Base-by-base conservation (phyloP, 768 basidiomycete genomes). In the Tulasnella sp. region DNA sequence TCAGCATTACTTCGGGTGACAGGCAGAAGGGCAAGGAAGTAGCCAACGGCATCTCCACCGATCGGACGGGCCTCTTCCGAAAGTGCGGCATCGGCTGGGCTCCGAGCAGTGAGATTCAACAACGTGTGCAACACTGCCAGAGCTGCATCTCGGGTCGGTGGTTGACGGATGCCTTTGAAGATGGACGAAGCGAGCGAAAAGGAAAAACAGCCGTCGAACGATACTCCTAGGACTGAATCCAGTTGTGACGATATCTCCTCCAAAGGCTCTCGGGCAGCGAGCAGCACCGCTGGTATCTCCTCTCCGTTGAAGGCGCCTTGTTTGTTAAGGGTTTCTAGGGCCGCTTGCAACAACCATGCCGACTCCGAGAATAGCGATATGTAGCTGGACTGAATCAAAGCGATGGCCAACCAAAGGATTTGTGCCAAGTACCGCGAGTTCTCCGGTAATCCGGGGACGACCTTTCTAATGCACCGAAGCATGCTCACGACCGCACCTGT, bases 401-500 rank as follows among this genome's bases (percentile, higher is more conserved):
- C 90, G 34, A 97, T 90, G 1, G 91, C 93, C 8, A 96, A 84
- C 96, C 96, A 97, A 83, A 97, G 94, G 29, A 96, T 84, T 72
- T 88, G 88, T 29, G 86, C 83, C 7, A 92, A 84, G 81, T 94
- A 96, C 74, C 93, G 86, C 40, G 92, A 94, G 45, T 89, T 86
- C 40, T 86, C 84, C 0, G 87, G 84, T 14, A 96, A 85, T 6
- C 89, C 90, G 12, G 91, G 91, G 5, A 94, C 87, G 70, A 96
- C 86, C 80, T 89, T 90, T 81, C 88, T 88, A 80, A 97, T 88
- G 83, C 93, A 95, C 72, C 93, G 89, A 34, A 97, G 87, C 91
- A 97, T 97, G 83, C 91, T 92, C 78, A 93, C 89, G 31, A 96
- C 88, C 0, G 93, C 87, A 67, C 87, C 84, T 0, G 90, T 90